Evolutionary conservation across 2,329 filamentous ascomycete genomes (phyloP), one percentile per base, ranked within the genome.

Genomic region (Alternaria gaisen): DNA sequence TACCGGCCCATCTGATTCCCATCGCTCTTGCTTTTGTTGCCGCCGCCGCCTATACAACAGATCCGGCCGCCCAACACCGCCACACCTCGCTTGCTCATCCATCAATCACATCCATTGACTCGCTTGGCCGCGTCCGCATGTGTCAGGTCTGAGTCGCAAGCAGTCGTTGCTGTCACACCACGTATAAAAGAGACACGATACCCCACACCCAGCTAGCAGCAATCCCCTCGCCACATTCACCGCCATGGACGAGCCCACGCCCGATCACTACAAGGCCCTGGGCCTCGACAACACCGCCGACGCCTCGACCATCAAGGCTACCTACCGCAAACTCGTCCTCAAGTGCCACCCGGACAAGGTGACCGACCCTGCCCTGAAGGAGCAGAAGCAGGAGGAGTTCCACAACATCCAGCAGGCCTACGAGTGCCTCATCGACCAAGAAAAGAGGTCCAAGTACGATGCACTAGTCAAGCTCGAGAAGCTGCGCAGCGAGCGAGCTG

Each of bases 281-380:
- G 91, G 91, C 54, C 86, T 97, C 58, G 76, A 88, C 63, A 90
- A 87, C 75, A 87, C 90, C 79, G 91, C 92, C 48, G 87, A 91
- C 62, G 77, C 88, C 42, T 70, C 88, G 48, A 87, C 90, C 69
- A 94, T 97, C 77, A 90, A 92, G 73, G 86, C 87, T 53, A 90
- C 92, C 16, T 90, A 97, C 81, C 89, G 91, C 71, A 97, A 96
- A 79, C 88, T 96, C 41, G 92, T 92, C 36, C 86, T 97, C 69
- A 93, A 91, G 78, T 94, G 91, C 75, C 94, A 97, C 71, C 94
- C 94, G 34, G 94, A 97, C 83, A 97, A 97, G 81, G 88, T 97
- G 64, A 90, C 93, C 68, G 88, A 97, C 72, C 88, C 90, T 54
- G 83, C 87, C 16, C 83, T 91, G 72, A 96, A 95, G 80, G 87